Evolutionary conservation across 257 asterid species (phyloP), one percentile per base, ranked within the genome.

Genomic region (Lycium ferocissimum): DNA sequence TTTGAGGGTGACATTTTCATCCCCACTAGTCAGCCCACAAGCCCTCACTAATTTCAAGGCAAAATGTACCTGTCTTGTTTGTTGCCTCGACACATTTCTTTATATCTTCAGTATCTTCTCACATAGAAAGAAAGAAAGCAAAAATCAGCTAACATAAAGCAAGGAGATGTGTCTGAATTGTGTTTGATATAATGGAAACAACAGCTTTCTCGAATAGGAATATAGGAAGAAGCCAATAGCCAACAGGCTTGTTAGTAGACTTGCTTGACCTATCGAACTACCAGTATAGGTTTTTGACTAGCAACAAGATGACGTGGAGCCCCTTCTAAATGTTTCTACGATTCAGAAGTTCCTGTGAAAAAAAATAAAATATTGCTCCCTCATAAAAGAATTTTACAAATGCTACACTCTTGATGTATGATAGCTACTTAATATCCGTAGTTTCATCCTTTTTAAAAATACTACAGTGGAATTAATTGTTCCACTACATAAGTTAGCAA

Each of bases 11-110:
- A 75, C 62, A 75, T 75, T 75, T 49, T 80, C 81, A 72, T 66
- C 69, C 87, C 89, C 87, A 49, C 78, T 45, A 73, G 40, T 73
- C 9, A n/a, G 57, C 80, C 83, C 89, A 90, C 90, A 84, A 63
- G 10, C 63, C 87, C 73, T 91, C 87, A 87, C 90, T 83, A 89
- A 84, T 38, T 17, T 40, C 45, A 51, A 51, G 38, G 6, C 63
- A 76, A 76, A 73, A 76, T 26, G 82, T 51, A 13, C 7, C 11
- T 12, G 81, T 73, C 61, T 75, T 49, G 43, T 22, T 73, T 22
- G 14, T 9, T 15, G 13, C 20, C 10, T 75, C 20, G 13, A 26
- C 14, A 20, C 81, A 51, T 76, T 51, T 8, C 0, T n/a, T 22
- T 76, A 7, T 51, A 2, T 0, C 12, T n/a, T 45, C 12, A 56